Evolutionary conservation across 179 eudicot species (phyloP).

Genomic region (Silene coronaria): DNA sequence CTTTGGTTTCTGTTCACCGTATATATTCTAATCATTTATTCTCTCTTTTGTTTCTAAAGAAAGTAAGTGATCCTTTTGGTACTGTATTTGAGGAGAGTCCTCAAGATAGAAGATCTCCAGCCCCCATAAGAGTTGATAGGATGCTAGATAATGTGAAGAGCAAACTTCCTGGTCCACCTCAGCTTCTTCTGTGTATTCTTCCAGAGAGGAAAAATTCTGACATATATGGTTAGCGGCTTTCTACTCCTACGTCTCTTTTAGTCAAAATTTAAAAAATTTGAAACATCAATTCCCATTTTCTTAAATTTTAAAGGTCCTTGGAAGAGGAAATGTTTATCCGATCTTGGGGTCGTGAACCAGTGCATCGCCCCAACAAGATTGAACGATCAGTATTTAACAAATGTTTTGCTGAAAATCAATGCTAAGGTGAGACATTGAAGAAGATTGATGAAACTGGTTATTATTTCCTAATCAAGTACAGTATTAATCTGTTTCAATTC

Average conservation of each 20-base stretch:
- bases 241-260: no score
- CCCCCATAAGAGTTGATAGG: conserved; percentile 63
- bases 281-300: background rate
- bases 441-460: background rate
- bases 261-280: background rate
- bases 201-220: conserved; percentile 83
- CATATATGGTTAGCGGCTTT: conserved; percentile 49
- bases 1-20: background rate
- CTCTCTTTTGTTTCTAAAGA: conserved; percentile 23
- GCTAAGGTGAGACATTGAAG: conserved; percentile 52
- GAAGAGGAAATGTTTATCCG: conserved; percentile 66
- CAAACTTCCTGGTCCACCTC: conserved; percentile 71
- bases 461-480: background rate
- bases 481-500: background rate
- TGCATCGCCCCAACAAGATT: conserved; percentile 72
- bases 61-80: conserved; percentile 46
- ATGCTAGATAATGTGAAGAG: conserved; percentile 58
- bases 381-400: conserved; percentile 81
- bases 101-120: conserved; percentile 53
- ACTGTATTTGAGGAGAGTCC: conserved; percentile 54
- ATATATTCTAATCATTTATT: background rate
- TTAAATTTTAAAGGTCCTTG: conserved; percentile 54
- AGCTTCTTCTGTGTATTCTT: conserved; percentile 70
- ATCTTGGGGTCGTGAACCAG: conserved; percentile 65
- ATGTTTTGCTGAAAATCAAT: conserved; percentile 71